Conservation (phyloP, 345 rosid species). For the Salix suchowensis region DNA sequence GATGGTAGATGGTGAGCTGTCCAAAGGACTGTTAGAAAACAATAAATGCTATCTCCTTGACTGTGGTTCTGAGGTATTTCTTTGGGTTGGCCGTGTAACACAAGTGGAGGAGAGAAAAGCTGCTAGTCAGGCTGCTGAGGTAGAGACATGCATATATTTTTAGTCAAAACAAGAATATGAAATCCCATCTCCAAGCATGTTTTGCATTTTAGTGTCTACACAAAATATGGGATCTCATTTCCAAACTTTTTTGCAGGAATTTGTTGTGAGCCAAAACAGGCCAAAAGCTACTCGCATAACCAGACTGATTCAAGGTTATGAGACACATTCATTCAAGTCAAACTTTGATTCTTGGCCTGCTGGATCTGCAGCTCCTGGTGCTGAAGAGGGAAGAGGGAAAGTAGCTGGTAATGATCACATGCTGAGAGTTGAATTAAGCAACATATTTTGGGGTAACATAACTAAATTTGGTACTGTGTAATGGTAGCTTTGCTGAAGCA, state of each 20-base stretch:
- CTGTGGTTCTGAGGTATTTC: conserved; percentile 80
- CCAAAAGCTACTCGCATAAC: conserved; percentile 79
- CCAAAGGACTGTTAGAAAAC: conserved; percentile 79
- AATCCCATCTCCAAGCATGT: conserved; percentile 18
- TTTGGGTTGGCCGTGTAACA: conserved; percentile 99
- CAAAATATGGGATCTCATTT: conserved; percentile 20
- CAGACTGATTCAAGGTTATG: conserved; percentile 89
- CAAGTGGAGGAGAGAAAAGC: conserved; percentile 95
- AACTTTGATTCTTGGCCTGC: conserved; percentile 96
- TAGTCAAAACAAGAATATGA: conserved; percentile 3
- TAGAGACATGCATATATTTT: conserved; percentile 22
- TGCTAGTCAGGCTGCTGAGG: conserved; percentile 87
- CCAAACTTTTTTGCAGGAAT: conserved; percentile 51
- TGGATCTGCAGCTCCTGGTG: conserved; percentile 68
- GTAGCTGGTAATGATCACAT: conserved; percentile 69
- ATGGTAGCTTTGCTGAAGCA: conserved; percentile 84
- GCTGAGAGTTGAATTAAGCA: conserved; percentile 6
- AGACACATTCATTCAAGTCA: conserved; percentile 81
- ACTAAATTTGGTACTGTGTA: conserved; percentile 25
- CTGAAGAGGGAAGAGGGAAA: conserved; percentile 98
- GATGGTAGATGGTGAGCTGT: conserved; percentile 60
- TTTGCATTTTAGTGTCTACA: not conserved
- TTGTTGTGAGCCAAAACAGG: conserved; percentile 68
- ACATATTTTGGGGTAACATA: conserved; percentile 6
- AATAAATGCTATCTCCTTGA: conserved; percentile 76